These are phyloP conservation scores for Pseudonectria buxi DNA, from an alignment of 2,329 filamentous ascomycete genomes.

Conservation along the genomic window DNA sequence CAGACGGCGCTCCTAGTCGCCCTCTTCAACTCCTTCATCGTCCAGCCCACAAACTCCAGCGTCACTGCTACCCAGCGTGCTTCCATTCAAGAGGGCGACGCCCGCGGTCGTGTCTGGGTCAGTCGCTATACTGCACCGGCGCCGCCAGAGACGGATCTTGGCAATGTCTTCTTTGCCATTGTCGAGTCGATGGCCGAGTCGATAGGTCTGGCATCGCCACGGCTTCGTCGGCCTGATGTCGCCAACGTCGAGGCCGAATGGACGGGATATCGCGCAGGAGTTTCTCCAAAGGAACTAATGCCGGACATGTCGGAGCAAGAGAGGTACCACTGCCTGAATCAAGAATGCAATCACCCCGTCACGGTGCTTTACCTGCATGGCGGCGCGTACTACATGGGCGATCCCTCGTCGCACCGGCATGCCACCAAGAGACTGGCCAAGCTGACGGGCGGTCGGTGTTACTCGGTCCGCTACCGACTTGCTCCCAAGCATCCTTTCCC, in stretches of 20 bases:
- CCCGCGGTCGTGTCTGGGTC: constrained; percentile 80
- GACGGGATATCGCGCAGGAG: constrained; percentile 61
- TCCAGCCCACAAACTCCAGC: constrained; percentile 37
- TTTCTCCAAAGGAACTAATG: constrained; percentile 40
- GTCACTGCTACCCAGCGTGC: constrained; percentile 57
- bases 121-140: constrained; percentile 59
- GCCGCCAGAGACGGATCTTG: constrained; percentile 49
- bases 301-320: constrained; percentile 54
- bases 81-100: constrained; percentile 54
- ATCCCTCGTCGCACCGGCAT: constrained; percentile 60
- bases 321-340: constrained; percentile 61
- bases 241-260: constrained; percentile 63
- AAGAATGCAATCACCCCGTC: constrained; percentile 54
- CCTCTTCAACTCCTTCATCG: constrained; percentile 61
- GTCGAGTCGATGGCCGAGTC: constrained; percentile 33
- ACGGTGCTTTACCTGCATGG: constrained; percentile 72
- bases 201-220: constrained; percentile 5
- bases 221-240: constrained; percentile 41
- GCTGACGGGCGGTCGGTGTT: constrained; percentile 59
- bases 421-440: constrained; percentile 56
- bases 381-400: constrained; percentile 66
- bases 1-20: constrained; percentile 66
- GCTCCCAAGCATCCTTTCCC: constrained; percentile 72
- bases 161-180: constrained; percentile 50
- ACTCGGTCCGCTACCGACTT: constrained; percentile 68